Percentiles rank a stretch among this genome's conserved stretches.
Evolutionary conservation across 768 basidiomycete species (phyloP).

Genomic region (Holtermannia corniformis): DNA sequence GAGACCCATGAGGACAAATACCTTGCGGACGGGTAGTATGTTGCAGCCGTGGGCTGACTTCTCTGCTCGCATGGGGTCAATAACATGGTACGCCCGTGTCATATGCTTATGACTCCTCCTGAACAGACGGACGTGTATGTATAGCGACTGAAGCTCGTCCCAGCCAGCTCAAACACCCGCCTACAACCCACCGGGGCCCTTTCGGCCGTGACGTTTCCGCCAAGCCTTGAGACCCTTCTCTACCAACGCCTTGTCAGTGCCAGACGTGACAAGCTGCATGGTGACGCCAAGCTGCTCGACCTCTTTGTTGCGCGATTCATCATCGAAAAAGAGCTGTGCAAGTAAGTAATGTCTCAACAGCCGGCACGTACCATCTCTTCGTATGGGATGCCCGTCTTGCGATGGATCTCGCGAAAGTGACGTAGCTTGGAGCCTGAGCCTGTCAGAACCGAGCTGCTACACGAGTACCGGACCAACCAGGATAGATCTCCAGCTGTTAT

Average conservation of each 20-base stretch:
- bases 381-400: conserved; percentile 65
- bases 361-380: conserved; percentile 57
- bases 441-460: conserved; percentile 24
- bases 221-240: conserved; percentile 64
- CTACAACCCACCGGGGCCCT: neutral
- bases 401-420: conserved; percentile 67
- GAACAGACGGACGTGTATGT: too few relatives aligned
- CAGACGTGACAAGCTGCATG: conserved; percentile 60
- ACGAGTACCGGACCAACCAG: conserved; percentile 40
- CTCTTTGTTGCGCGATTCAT: conserved; percentile 56
- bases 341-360: neutral
- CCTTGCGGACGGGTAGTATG: too few relatives aligned
- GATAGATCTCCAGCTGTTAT: conserved; percentile 42
- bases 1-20: too few relatives aligned
- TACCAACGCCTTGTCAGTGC: conserved; percentile 55
- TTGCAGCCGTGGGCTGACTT: too few relatives aligned
- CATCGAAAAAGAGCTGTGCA: conserved; percentile 57
- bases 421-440: conserved; percentile 63
- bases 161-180: too few relatives aligned
- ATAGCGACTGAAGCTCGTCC: neutral
- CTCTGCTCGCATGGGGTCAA: too few relatives aligned
- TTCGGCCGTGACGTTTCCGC: conserved; percentile 44
- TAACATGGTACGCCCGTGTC: too few relatives aligned
- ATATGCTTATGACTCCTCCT: too few relatives aligned
- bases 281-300: conserved; percentile 60